Base-by-base conservation (phyloP, 2,329 filamentous ascomycete species). In the Xylariomycetidae sp. region DNA sequence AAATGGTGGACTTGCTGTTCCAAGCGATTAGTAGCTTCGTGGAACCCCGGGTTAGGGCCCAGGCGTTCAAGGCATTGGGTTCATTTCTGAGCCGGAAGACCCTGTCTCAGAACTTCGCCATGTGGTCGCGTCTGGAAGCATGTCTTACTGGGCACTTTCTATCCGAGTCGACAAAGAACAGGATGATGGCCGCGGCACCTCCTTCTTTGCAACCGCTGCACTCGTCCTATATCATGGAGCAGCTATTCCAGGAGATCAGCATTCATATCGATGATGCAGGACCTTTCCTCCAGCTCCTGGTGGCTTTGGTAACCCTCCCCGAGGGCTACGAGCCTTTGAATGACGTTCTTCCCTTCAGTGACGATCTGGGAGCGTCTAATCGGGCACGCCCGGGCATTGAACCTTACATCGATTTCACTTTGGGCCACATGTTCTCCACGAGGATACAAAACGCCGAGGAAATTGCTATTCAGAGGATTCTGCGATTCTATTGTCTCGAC, bases 331-430 rank as follows among this genome's bases (percentile, higher is more conserved):
- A 67, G 24, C 70, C 73, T 0, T 65, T 89, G 7, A 81, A 82
- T 43, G 84, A 96, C 53, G 70, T 69, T 1, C 65, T 98, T 4
- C 82, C 90, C 0, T 98, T 95, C 52, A 86, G 90, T 0, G 89
- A 95, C 57, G 79, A 75, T 25, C 69, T 98, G 7, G 89, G 90
- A 4, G 77, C 79, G 12, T 73, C 78, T 9, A 84, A 82, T 48
- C 79, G 92, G 33, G 67, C 67, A 48, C 79, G 80, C 61, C 79
- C 88, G 10, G 92, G 93, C 2, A 87, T 98, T 40, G 89, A 95
- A 39, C 79, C 85, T 2, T 98, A 95, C 49, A 72, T 96, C 36
- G 93, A 99, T 59, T 95, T 92, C 55, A 80, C 88, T 14, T 64
- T 96, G 43, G 87, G 86, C 12, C 74, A 82, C 35, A 76, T 93